Percentiles rank a stretch among this genome's conserved stretches.
Conservation (phyloP, 2,329 filamentous ascomycete genomes). For the Elsinoe fawcettii region DNA sequence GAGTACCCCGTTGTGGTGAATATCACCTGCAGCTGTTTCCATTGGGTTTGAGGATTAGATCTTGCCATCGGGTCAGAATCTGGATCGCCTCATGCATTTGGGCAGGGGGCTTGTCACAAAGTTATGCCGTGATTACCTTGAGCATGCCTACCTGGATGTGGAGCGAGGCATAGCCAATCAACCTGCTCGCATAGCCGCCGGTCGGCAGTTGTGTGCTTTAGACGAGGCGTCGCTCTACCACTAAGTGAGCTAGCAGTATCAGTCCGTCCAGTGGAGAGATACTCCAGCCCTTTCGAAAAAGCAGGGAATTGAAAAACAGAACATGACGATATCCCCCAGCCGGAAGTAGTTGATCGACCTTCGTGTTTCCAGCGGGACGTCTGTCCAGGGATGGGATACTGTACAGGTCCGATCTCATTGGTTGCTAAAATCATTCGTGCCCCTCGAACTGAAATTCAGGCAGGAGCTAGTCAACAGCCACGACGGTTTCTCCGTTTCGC, state of each 20-base stretch:
- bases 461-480: not conserved
- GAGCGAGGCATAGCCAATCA: not conserved
- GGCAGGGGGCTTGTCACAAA: not conserved
- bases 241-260: no score
- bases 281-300: no score
- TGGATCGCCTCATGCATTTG: not conserved
- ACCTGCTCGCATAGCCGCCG: not conserved
- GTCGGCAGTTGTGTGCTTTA: no score
- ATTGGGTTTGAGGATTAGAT: not conserved
- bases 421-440: not conserved
- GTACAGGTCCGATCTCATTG: not conserved
- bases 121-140: not conserved
- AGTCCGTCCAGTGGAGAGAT: no score
- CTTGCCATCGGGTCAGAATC: not conserved
- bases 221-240: no score
- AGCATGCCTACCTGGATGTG: not conserved
- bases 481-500: not conserved
- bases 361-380: not conserved
- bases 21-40: not conserved
- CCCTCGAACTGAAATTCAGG: not conserved
- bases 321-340: not conserved
- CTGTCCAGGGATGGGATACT: not conserved
- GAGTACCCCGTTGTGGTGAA: not conserved
- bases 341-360: not conserved
- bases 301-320: no score